Base-by-base conservation (phyloP, 257 asterid genomes). In the Ballota nigra region DNA sequence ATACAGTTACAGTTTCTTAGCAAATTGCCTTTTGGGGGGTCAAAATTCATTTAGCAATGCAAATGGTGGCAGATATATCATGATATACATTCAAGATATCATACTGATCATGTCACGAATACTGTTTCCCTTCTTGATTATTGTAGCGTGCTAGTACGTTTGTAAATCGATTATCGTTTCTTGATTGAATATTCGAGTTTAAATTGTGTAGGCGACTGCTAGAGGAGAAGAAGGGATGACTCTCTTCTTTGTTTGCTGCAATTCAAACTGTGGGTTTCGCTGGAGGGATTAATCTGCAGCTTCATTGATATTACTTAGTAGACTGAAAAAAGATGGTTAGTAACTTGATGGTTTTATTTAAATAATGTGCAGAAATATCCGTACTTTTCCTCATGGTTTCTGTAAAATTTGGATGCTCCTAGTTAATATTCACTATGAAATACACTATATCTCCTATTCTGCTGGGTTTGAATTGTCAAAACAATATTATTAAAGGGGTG, bases 151-250 rank as follows among this genome's bases (percentile, higher is more conserved):
- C 16, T 41, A 15, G 19, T 45, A 5, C 6, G 45, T 2, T 36
- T 36, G 41, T 6, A 36, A 36, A n/a, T 41, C 19, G 52, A 43
- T 15, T 4, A 13, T 15, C 2, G 6, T 43, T 45, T 45, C 8
- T 15, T 45, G 53, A 45, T 45, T 45, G 8, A 15, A 19, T 51
- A 26, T 34, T 65, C 59, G 38, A 26, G 36, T 55, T 36, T 45
- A 16, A 29, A 22, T 51, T 15, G 33, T 74, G 78, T 92, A 93
- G 98, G 98, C 96, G 18, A 89, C 96, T 83, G 91, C 96, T 56
- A 78, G 94, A 74, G 97, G 97, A 57, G 98, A 93, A 83, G 97
- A 93, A 84, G 98, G 98, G n/a, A 91, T 91, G 98, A 85, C 97
- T 0, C 80, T 93, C 74, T 89, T 91, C 87, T 93, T 93, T 15